Percentiles rank a stretch among this genome's conserved stretches.
These are phyloP conservation scores for Porogramme epimiltina DNA, from an alignment of 1,284 basidiomycete genomes.

Conservation along the genomic window DNA sequence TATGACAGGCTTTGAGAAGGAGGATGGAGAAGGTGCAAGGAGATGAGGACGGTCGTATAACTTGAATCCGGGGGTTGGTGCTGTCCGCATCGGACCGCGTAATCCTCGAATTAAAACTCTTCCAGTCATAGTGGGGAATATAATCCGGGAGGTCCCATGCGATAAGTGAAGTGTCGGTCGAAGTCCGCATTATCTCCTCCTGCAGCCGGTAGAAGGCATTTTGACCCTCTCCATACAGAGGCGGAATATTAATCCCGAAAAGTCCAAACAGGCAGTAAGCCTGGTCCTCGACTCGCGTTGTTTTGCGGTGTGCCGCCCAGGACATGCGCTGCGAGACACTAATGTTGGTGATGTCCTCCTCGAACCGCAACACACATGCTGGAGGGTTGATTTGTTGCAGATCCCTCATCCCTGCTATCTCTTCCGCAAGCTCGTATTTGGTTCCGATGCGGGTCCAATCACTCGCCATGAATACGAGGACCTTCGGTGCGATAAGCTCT, in stretches of 20 bases:
- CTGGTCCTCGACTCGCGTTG: background rate
- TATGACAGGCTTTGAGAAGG: no score
- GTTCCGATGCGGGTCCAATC: background rate
- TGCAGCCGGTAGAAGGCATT: background rate
- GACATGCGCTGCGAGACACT: background rate
- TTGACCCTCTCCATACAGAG: background rate
- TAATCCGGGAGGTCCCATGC: no score
- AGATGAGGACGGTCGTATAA: no score
- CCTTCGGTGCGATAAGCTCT: background rate
- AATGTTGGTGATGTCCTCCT: background rate
- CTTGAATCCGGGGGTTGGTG: no score
- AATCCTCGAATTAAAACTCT: no score
- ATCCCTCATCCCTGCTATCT: background rate
- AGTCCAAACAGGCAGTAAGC: background rate
- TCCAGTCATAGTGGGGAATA: no score
- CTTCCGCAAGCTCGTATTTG: background rate
- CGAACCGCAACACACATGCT: background rate
- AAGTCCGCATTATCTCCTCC: background rate
- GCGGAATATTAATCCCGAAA: background rate
- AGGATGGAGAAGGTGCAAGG: no score
- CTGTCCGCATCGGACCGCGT: no score
- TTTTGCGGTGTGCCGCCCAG: background rate
- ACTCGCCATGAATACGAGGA: background rate
- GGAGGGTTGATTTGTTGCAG: no score
- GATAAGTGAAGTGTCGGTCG: background rate